phyloP scores from a whole-genome alignment of 768 basidiomycete species.

The Candolleomyces eurysporus region DNA sequence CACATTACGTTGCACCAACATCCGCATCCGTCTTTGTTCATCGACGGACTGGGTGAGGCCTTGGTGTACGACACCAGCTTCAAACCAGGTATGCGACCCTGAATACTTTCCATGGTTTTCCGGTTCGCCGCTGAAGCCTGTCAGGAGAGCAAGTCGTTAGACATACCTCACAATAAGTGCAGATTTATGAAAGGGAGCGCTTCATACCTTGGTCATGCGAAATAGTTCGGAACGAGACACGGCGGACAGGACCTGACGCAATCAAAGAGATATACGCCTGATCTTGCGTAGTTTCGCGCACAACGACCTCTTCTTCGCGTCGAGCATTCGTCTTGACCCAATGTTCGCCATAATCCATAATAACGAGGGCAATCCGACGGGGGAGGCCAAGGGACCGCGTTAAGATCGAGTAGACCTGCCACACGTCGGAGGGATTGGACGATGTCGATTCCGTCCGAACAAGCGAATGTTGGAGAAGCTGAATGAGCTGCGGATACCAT shows the following conservation, averaged over 20 bases:
- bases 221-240: not conserved
- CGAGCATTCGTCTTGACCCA: not conserved
- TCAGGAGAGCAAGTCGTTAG: not conserved
- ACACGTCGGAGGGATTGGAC: not conserved
- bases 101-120: conserved; percentile 2
- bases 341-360: not conserved
- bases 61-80: not conserved
- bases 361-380: not conserved
- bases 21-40: not conserved
- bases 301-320: not conserved
- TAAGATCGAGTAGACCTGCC: not conserved
- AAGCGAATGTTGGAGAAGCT: not conserved
- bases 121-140: not conserved
- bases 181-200: no score
- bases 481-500: not conserved
- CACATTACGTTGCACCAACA: not conserved
- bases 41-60: not conserved
- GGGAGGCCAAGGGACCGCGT: conserved; percentile 1
- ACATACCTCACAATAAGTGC: not conserved
- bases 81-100: not conserved
- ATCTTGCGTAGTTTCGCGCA: not conserved
- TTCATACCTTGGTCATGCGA: not conserved
- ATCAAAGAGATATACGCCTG: not conserved
- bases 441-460: not conserved
- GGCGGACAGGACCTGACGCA: not conserved